Evolutionary conservation across 805 yeast species (phyloP).

Genomic region (Clavispora santaluciae): DNA sequence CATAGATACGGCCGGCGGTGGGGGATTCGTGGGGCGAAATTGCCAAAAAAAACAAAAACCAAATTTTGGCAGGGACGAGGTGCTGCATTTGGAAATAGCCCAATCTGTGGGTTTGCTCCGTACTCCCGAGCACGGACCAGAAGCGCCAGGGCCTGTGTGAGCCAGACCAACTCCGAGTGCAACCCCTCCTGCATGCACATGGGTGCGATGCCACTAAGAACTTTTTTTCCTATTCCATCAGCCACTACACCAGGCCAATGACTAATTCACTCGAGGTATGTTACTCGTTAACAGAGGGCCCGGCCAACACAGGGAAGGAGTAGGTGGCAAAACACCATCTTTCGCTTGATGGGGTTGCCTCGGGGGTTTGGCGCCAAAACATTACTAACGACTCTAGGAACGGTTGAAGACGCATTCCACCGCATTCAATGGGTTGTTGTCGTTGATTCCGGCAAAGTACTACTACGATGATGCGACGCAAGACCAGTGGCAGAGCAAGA

Average conservation of each 20-base stretch:
- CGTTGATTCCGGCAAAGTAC: conserved; percentile 90
- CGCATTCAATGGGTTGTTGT: conserved; percentile 83
- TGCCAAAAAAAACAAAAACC: no score
- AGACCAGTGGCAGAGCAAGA: conserved; percentile 86
- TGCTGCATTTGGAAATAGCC: no score
- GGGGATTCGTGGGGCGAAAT: no score
- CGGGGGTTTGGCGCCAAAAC: neutral
- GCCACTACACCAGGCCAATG: conserved; percentile 24
- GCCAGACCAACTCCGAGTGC: neutral
- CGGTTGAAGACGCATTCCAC: conserved; percentile 72
- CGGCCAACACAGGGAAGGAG: neutral
- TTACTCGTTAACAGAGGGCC: conserved; percentile 6
- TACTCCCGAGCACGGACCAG: no score
- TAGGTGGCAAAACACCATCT: neutral
- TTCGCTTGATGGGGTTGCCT: neutral
- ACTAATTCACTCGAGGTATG: conserved; percentile 59
- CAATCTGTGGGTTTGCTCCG: no score
- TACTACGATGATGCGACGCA: conserved; percentile 88
- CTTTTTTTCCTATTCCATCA: conserved; percentile 4
- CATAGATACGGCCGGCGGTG: no score
- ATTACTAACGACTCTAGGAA: conserved; percentile 44
- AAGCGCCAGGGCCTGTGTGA: no score
- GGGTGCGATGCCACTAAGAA: conserved; percentile 15
- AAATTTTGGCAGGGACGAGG: no score
- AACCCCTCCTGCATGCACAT: conserved; percentile 13